Percentiles rank a stretch among this genome's conserved stretches.
Conservation (phyloP, 1,284 basidiomycete genomes). For the Moniliella sp. region DNA sequence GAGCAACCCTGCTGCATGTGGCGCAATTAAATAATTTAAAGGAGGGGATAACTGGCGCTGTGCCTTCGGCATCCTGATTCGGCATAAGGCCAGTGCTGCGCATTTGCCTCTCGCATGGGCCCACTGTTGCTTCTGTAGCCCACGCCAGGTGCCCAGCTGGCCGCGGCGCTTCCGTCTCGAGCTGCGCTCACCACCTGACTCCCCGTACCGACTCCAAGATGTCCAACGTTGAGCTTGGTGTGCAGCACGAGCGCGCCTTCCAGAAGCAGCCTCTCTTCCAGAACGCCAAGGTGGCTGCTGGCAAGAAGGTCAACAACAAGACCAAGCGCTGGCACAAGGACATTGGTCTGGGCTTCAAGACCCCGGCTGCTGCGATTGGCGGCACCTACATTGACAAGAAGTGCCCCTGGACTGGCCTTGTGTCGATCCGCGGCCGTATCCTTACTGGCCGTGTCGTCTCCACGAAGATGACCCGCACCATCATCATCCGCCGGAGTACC, state of each 20-base stretch:
- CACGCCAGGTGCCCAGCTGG: too few species aligned
- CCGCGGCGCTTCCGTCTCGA: too few species aligned
- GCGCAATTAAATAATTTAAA: too few species aligned
- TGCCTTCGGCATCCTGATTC: too few species aligned
- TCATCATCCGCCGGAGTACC: constrained; percentile 94
- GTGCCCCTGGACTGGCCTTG: constrained; percentile 61
- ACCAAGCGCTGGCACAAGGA: constrained; percentile 92
- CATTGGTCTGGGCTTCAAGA: constrained; percentile 40
- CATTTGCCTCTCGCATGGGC: too few species aligned
- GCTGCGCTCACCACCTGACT: too few species aligned
- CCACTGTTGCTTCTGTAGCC: too few species aligned
- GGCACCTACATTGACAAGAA: constrained; percentile 99
- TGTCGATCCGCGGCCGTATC: constrained; percentile 93
- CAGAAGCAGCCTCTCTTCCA: constrained; percentile 92
- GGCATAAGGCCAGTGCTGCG: too few species aligned
- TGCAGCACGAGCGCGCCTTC: constrained; percentile 28
- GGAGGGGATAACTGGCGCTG: too few species aligned
- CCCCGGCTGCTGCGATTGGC: constrained; percentile 78
- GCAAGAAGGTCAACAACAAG: constrained; percentile 76
- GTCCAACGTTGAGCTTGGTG: constrained; percentile 31
- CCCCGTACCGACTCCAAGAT: constrained; percentile 13
- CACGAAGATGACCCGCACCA: constrained; percentile 97
- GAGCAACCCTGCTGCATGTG: too few species aligned
- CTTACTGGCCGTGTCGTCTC: constrained; percentile 89
- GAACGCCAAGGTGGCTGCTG: constrained; percentile 77